phyloP scores from a whole-genome alignment of 106 monocot genomes.

The Dioscorea zingiberensis region DNA sequence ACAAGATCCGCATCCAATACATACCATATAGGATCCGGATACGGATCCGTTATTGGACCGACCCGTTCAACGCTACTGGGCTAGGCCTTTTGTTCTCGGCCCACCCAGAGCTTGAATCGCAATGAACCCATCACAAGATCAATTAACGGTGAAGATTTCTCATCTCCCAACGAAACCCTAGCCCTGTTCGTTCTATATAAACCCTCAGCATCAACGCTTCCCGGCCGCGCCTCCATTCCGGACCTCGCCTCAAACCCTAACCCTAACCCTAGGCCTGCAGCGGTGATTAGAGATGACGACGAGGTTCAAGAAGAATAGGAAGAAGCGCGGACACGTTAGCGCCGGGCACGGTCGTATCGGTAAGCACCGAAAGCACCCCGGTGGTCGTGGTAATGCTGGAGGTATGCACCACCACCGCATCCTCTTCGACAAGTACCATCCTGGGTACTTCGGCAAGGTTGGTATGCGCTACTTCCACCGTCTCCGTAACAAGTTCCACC shows the following conservation, averaged over 20 bases:
- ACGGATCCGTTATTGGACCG: too few species aligned
- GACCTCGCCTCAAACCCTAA: background rate
- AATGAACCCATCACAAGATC: too few species aligned
- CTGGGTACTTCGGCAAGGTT: slow-evolving; percentile 85
- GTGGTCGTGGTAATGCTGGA: slow-evolving; percentile 83
- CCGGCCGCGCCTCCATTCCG: background rate
- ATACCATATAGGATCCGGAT: too few species aligned
- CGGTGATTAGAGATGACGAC: slow-evolving; percentile 36
- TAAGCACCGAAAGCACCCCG: slow-evolving; percentile 80
- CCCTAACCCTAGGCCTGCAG: background rate
- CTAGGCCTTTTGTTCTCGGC: too few species aligned
- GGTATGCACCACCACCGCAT: slow-evolving; percentile 93
- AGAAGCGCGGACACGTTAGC: slow-evolving; percentile 71
- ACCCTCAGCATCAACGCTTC: background rate
- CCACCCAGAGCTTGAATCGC: too few species aligned
- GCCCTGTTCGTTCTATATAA: too few species aligned
- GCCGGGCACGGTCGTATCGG: slow-evolving; percentile 71
- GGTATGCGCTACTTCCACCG: slow-evolving; percentile 89
- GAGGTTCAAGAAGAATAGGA: slow-evolving; percentile 67
- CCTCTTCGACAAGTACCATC: slow-evolving; percentile 90
- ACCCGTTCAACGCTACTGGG: too few species aligned
- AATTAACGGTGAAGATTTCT: too few species aligned
- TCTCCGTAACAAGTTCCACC: slow-evolving; percentile 80
- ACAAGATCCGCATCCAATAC: too few species aligned
- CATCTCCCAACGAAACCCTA: too few species aligned